Base-by-base conservation (phyloP, 352 stramenopile species). In the Phytophthora tentaculata region DNA sequence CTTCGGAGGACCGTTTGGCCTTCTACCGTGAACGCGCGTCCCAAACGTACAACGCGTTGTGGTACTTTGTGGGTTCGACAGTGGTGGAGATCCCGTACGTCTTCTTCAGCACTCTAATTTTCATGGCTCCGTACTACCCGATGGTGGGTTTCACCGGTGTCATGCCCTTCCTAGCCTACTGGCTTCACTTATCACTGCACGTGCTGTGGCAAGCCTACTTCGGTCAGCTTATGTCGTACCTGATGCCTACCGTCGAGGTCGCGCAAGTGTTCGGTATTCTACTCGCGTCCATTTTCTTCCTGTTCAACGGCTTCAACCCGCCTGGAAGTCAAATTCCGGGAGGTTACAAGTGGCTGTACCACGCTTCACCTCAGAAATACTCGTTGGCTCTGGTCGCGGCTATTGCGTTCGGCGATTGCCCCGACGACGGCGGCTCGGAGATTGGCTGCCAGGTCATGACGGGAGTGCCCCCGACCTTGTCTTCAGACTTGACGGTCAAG, bases 11-110 rank as follows among this genome's bases (percentile, higher is more conserved):
- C 41, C 79, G 92, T 13, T 79, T 84, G 20, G 83, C 87, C 23
- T 98, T 91, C 47, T 97, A 97, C 73, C 74, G 88, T n/a, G 90
- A 98, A 65, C 88, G 91, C 20, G 80, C 84, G 7, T 74, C 83
- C 4, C 62, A 88, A 37, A 95, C 92, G 7, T 75, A 71, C 29
- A 75, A 67, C 37, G 61, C 67, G 3, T 23, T 69, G n/a, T 70
- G 67, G 67, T 74, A 74, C 26, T 74, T 69, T 13, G 41, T 74
- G 5, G 61, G 23, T 1, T 43, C 57, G 14, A 64, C 56, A 4
- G 51, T 75, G 17, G 58, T 75, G 19, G 67, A 74, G 35, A 47
- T 73, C 17, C 65, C 65, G 73, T 98, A 98, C 57, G 66, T 79
- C 13, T 66, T 65, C 41, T 41, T 59, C 13, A 19, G 56, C 24